A percentile compares a stretch with the other conserved stretches of the same genome.
Evolutionary conservation across 2,329 filamentous ascomycete species (phyloP).

Genomic region (Neofusicoccum umdonicola): DNA sequence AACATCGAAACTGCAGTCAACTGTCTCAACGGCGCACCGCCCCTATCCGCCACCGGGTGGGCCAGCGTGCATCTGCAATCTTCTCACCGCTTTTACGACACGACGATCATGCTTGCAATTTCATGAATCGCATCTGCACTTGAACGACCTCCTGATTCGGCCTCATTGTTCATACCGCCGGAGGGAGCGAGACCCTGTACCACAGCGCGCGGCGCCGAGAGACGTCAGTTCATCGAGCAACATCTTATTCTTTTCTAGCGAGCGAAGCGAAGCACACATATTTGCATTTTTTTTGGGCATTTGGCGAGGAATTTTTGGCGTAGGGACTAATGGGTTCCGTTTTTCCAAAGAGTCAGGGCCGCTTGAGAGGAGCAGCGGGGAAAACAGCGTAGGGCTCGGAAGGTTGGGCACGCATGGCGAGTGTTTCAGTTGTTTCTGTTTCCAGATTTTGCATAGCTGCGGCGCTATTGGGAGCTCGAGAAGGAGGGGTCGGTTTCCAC

Average conservation of each 20-base stretch:
- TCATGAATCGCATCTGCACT: slow-evolving; percentile 8
- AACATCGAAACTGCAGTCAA: slow-evolving; percentile 6
- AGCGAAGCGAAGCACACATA: slow-evolving; percentile 9
- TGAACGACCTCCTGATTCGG: slow-evolving; percentile 3
- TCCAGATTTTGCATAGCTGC: slow-evolving; percentile 14
- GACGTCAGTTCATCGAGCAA: neutral
- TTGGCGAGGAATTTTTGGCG: slow-evolving; percentile 2
- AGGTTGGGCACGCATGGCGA: slow-evolving; percentile 2
- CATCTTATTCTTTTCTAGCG: neutral
- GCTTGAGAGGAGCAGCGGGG: neutral
- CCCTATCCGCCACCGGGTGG: neutral
- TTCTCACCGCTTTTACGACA: slow-evolving; percentile 11
- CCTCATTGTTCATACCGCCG: neutral
- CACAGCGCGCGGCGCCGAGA: neutral
- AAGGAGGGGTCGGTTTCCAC: neutral
- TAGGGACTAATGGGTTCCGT: neutral
- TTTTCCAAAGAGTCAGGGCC: neutral
- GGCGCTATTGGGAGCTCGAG: slow-evolving; percentile 5
- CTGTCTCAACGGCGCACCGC: neutral
- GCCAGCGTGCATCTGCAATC: neutral
- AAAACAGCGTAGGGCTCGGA: neutral
- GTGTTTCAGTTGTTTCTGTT: slow-evolving; percentile 8
- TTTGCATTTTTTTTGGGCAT: neutral
- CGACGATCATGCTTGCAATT: slow-evolving; percentile 8
- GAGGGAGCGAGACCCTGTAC: neutral